Evolutionary conservation across 768 basidiomycete species (phyloP), one percentile per base, ranked within the genome.

Genomic region (Termitomyces sp.): DNA sequence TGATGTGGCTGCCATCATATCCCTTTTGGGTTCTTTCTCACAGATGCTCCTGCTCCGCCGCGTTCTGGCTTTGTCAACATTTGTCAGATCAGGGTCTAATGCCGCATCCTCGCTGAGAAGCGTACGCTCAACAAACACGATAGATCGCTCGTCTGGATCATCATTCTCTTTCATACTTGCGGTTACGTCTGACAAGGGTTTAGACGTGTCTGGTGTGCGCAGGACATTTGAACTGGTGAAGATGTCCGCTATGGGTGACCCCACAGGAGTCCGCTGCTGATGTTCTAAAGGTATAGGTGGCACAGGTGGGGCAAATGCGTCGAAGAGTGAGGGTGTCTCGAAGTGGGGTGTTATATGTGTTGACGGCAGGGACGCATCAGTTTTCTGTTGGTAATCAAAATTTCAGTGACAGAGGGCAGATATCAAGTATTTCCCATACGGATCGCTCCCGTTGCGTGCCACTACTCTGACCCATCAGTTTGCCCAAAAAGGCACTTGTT

Each of bases 401-500:
- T 44, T 62, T 69, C 61, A 68, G 63, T 53, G 50, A 37, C 57
- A 60, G 41, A 33, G 50, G 49, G 64, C 63, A 47, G 53, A 55
- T 50, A 61, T 57, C 30, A 50, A 41, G 57, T 72, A 87, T 83
- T 69, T 91, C 88, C 51, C 88, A 79, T 33, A 83, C 78, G 34
- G 80, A 61, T 61, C 62, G 57, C 52, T 63, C 62, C 41, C 62
- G 56, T 36, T 63, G 54, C 15, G 47, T 80, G 50, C 74, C 78
- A 45, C 61, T 49, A 27, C 62, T 61, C 64, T 86, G 81, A 4
- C 89, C 89, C 41, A 87, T 73, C 85, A 93, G 87, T 72, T 86
- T 91, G 3, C 89, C 89, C 62, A 88, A 76, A 68, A 93, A 86
- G 48, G 88, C 88, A 65, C 82, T 88, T n/a, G 89, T 90, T 70